Base-by-base conservation (phyloP, 2,329 filamentous ascomycete species). In the Xylariomycetidae sp. region DNA sequence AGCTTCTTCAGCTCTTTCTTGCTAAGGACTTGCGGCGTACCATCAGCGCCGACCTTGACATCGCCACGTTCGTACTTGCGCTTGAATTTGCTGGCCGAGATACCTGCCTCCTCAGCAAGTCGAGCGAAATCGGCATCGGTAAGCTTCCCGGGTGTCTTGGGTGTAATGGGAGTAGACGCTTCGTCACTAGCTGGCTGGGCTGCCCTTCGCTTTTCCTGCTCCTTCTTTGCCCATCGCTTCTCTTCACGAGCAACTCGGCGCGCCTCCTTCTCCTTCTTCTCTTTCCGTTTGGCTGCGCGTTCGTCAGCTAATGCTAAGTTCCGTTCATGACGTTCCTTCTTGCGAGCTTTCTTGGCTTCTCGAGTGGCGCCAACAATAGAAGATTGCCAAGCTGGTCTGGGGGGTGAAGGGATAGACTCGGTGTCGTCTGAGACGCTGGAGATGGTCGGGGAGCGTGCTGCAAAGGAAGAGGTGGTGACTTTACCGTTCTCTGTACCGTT, bases 1-100 rank as follows among this genome's bases (percentile, higher is more conserved):
- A 73, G 64, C 69, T 85, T 84, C 72, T 86, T 86, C 51, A 82
- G 60, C 29, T 85, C 80, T 66, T 86, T 87, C 72, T 87, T 87
- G 68, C 78, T 85, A 50, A 80, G 62, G 4, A 85, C 69, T 47
- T 76, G 70, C 25, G 83, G 78, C 32, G 72, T 80, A 37, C 83
- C 83, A 41, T 84, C 75, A 10, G 66, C 63, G 48, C 71, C 72
- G 44, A 88, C 65, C 54, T 77, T 69, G 44, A 88, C 82, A 53
- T 88, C 82, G 23, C 85, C 85, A 42, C 81, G 74, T 63, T 85
- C 83, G 46, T 79, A 79, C 71, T 88, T 88, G 58, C 81, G 74
- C 69, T 84, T 80, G 66, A 88, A 88, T 64, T 86, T 83, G 66
- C 77, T 78, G 34, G 85, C 74, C 6, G 80, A 84, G 38, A 88